These are phyloP conservation scores for Theileria luwenshuni DNA, from an alignment of 169 alveolate genomes.

Conservation along the genomic window DNA sequence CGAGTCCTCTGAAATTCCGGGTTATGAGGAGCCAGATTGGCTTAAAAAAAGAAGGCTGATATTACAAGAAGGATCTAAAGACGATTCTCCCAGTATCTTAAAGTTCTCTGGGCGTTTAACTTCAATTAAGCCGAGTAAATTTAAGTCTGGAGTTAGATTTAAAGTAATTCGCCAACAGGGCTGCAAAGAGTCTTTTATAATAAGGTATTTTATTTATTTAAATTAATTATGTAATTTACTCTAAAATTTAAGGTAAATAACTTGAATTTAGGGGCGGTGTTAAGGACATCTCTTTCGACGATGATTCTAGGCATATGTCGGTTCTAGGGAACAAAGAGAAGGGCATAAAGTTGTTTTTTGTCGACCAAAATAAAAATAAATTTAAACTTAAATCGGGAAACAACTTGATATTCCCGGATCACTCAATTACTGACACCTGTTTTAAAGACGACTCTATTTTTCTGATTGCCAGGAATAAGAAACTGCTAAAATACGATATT, in stretches of 20 bases:
- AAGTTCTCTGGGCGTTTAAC: constrained; percentile 46
- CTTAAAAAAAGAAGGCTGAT: constrained; percentile 32
- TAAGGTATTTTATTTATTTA: constrained; percentile 21
- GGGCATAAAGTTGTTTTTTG: constrained; percentile 27
- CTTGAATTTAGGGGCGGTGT: constrained; percentile 30
- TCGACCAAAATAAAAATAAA: constrained; percentile 21
- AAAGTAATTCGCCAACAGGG: constrained; percentile 26
- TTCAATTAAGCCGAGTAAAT: constrained; percentile 42
- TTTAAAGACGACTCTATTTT: constrained; percentile 34
- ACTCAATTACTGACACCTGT: constrained; percentile 21
- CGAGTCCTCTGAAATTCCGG: constrained; percentile 1
- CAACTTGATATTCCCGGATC: constrained; percentile 13
- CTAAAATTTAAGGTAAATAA: neutral
- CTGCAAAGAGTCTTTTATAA: constrained; percentile 17
- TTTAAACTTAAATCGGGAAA: constrained; percentile 8
- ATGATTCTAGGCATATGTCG: constrained; percentile 22
- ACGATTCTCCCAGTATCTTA: neutral
- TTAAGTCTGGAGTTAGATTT: constrained; percentile 42
- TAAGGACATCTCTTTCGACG: constrained; percentile 28
- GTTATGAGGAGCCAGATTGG: constrained; percentile 59
- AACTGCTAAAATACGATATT: constrained; percentile 38
- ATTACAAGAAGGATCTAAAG: constrained; percentile 5
- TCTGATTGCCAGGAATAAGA: constrained; percentile 28
- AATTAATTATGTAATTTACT: neutral
- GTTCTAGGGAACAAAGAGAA: constrained; percentile 38